Percentiles rank a stretch among this genome's conserved stretches.
These are phyloP conservation scores for Pyrenochaeta sp. DNA, from an alignment of 2,329 filamentous ascomycete species.

Conservation along the genomic window DNA sequence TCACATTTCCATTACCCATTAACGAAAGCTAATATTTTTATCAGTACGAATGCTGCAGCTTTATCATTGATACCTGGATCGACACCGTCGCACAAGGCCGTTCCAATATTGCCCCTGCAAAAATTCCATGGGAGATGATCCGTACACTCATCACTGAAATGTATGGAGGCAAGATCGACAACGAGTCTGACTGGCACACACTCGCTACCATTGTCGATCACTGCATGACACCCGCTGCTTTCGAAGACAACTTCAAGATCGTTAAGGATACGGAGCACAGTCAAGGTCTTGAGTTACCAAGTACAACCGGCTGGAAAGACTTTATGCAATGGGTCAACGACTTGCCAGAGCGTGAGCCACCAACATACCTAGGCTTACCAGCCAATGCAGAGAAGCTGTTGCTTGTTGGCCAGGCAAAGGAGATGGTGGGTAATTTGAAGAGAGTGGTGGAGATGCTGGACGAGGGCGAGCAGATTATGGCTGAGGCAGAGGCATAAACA, in stretches of 20 bases:
- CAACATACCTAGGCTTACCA: constrained; percentile 91
- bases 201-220: constrained; percentile 77
- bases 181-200: constrained; percentile 81
- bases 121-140: constrained; percentile 97
- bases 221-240: constrained; percentile 86
- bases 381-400: constrained; percentile 96
- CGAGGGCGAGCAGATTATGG: constrained; percentile 91
- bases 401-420: constrained; percentile 84
- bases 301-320: constrained; percentile 81
- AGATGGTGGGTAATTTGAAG: constrained; percentile 83
- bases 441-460: constrained; percentile 89
- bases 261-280: constrained; percentile 68
- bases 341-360: constrained; percentile 93
- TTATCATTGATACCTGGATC: constrained; percentile 95
- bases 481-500: constrained; percentile 58
- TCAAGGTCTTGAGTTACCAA: constrained; percentile 75
- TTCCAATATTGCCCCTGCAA: constrained; percentile 90
- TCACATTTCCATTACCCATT: constrained; percentile 2
- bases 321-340: constrained; percentile 92
- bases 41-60: constrained; percentile 95
- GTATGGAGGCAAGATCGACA: constrained; percentile 97
- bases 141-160: constrained; percentile 90
- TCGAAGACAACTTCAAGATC: constrained; percentile 90
- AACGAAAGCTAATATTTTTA: constrained; percentile 40
- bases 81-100: constrained; percentile 82